Conservation (phyloP, 2,329 filamentous ascomycete genomes). For the Chaetothyriales sp. region DNA sequence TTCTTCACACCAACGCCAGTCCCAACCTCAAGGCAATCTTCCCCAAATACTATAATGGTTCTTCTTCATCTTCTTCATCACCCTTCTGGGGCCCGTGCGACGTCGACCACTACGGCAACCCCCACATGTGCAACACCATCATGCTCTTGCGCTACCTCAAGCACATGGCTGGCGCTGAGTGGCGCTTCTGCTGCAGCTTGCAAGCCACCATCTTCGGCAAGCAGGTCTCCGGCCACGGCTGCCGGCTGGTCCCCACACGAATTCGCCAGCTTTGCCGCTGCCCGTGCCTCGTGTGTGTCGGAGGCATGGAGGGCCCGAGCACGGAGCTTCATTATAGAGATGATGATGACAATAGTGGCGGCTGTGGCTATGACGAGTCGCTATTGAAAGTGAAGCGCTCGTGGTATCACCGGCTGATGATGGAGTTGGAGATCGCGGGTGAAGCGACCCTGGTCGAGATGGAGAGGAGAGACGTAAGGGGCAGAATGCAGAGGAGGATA, state of each 20-base stretch:
- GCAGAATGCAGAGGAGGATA: not conserved
- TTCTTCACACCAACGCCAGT: slow-evolving; percentile 45
- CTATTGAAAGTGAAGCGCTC: not conserved
- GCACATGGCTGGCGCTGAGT: not conserved
- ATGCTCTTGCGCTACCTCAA: not conserved
- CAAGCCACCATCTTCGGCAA: not conserved
- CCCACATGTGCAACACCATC: not conserved
- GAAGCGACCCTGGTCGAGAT: not conserved
- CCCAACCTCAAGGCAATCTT: slow-evolving; percentile 32
- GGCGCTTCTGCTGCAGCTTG: not conserved
- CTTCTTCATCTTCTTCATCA: too few relatives aligned
- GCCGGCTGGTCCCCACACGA: not conserved
- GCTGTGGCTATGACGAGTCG: not conserved
- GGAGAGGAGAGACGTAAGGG: not conserved
- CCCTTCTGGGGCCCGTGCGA: too few relatives aligned
- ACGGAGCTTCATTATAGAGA: not conserved
- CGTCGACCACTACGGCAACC: not conserved
- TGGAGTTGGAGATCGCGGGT: not conserved
- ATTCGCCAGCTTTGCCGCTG: not conserved
- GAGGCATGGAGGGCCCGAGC: not conserved
- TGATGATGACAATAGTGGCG: not conserved
- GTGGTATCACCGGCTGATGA: not conserved
- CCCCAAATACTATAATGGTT: not conserved
- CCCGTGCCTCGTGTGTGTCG: not conserved
- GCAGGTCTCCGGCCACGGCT: not conserved